Base-by-base conservation (phyloP, 805 yeast genomes). In the Zygotorulaspora chibaensis region DNA sequence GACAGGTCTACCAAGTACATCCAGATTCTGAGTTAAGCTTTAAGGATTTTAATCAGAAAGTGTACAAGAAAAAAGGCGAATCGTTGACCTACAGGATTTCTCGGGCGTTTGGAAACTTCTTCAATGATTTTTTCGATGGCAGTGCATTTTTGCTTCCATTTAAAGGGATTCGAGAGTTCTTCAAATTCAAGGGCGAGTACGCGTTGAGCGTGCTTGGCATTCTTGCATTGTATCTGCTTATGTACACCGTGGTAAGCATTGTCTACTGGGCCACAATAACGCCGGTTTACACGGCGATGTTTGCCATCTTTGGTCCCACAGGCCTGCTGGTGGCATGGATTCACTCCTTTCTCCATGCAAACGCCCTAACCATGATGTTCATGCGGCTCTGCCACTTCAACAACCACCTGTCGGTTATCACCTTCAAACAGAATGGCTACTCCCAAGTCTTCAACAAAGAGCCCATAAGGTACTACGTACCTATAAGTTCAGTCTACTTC, bases 271-370 rank as follows among this genome's bases (percentile, higher is more conserved):
- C 52, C 9, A 58, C 67, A 0, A 55, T 64, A 6, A 52, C 65
- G 1, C 68, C 68, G 8, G 43, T 62, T 40, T 64, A 64, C 43
- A 43, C 59, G 15, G 55, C 63, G 6, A 37, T 58, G 8, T 55
- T 63, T 12, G 51, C 55, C 3, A 48, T 59, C 7, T 47, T 63
- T 17, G 68, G 68, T 8, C 67, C 67, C 5, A 12, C 57, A 5
- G 67, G 67, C 3, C 15, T 61, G 23, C 45, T 53, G 8, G 35
- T 64, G 15, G 62, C 66, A 7, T 50, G 56, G 34, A 33, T 61
- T 11, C 68, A 64, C 45, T 51, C 62, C 7, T 43, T 60, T 23
- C 38, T 64, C 31, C 68, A 64, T 10, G 54, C 61, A n/a, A 64
- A 63, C 40, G 42, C 56, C 35, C 50, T 64, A 3, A 54, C 63